Evolutionary conservation across 108 stramenopile species (phyloP), one percentile per base, ranked within the genome.

Genomic region (Parmales sp.): DNA sequence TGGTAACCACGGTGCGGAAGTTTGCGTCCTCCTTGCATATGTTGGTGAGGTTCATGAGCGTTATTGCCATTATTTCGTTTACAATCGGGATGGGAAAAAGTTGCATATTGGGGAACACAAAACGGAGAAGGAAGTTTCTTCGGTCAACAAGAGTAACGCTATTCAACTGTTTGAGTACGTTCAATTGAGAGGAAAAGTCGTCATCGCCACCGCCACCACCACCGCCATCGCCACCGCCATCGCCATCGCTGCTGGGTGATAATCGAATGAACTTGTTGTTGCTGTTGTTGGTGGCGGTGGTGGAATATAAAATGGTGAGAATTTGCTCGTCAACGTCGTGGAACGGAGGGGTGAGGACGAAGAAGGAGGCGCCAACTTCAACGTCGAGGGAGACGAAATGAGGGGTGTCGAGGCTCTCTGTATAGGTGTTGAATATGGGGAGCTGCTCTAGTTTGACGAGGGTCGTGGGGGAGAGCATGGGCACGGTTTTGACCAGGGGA

Each of bases 381-480:
- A 44, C 43, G 43, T 16, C 43, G 43, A 44, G 34, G 39, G 5
- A 4, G 65, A 7, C 46, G 8, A 7, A 19, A 31, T 9, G 20
- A 13, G 9, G 67, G n/a, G n/a, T n/a, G n/a, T n/a, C n/a, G n/a
- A n/a, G n/a, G n/a, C n/a, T n/a, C n/a, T n/a, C n/a, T n/a, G n/a
- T n/a, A n/a, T n/a, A n/a, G n/a, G n/a, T n/a, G n/a, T n/a, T 60
- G 54, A 60, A 60, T 28, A 60, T 60, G 31, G 54, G 54, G 54
- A 60, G 36, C 6, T 4, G 5, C 54, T 16, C 11, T 13, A 60
- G 54, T 28, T 34, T 20, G 29, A 34, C 26, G 9, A 31, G 3
- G 54, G 54, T 34, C 36, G 26, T 34, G 29, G 54, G 54, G 54
- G 54, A 34, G 54, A 34, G 26, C 16, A 3, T 6, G 54, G 54